Evolutionary conservation across 1,284 basidiomycete species (phyloP).

Genomic region (Pseudozyma thailandica): DNA sequence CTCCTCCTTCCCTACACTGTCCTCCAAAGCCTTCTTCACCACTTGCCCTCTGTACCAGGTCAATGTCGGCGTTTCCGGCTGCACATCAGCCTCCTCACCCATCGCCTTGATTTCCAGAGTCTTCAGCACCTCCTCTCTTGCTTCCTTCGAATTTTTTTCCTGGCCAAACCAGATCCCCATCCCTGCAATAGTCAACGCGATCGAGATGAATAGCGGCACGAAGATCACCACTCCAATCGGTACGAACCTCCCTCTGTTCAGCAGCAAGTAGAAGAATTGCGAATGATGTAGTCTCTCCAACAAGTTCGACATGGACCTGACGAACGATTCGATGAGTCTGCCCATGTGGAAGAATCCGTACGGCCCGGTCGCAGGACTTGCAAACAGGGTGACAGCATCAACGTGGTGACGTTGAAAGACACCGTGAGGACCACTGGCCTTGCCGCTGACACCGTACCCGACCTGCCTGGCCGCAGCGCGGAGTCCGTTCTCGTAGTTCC

Average conservation of each 20-base stretch:
- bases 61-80: constrained; percentile 27
- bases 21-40: constrained; percentile 2
- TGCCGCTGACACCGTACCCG: constrained; percentile 22
- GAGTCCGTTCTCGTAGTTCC: constrained; percentile 28
- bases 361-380: constrained; percentile 85
- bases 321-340: constrained; percentile 63
- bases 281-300: constrained; percentile 67
- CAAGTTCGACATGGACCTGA: constrained; percentile 64
- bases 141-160: constrained; percentile 19
- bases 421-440: constrained; percentile 51
- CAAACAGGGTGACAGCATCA: constrained; percentile 91
- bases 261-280: constrained; percentile 66
- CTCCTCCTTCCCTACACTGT: neutral
- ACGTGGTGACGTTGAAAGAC: constrained; percentile 80
- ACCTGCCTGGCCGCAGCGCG: constrained; percentile 22
- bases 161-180: constrained; percentile 39
- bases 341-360: constrained; percentile 95
- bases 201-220: constrained; percentile 56
- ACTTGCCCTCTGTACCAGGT: constrained; percentile 30
- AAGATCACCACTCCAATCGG: constrained; percentile 57
- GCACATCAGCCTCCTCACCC: constrained; percentile 10
- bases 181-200: constrained; percentile 57
- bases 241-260: constrained; percentile 54
- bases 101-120: neutral
- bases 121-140: constrained; percentile 16